Base-by-base conservation (phyloP, 129 eudicot genomes). In the Gnaphalium uliginosum region DNA sequence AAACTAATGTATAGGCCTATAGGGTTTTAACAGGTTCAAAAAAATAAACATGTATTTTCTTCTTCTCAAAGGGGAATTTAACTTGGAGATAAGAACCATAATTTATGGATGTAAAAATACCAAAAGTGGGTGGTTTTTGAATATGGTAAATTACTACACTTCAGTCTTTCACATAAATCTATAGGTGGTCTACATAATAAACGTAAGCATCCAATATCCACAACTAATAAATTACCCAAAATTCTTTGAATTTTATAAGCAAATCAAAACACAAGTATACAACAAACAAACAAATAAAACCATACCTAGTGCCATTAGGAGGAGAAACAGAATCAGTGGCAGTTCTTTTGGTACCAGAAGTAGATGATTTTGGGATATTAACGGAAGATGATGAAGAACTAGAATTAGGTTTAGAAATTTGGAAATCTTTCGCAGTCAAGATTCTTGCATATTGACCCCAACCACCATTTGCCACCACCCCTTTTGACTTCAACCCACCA, bases 391-490 rank as follows among this genome's bases (percentile, higher is more conserved):
- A 89, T 19, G 96, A 87, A 27, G 90, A 85, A 23, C 86, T 81
- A 63, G 85, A 83, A 46, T 62, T 68, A 17, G 73, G 66, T 57
- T 81, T 81, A 21, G 85, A 81, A 71, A 43, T 41, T 27, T 79
- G 79, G 46, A 92, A 91, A 85, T 93, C 98, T 74, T 89, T 87
- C 25, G 97, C 93, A 3, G 98, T 94, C 90, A 94, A 84, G 69
- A 94, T 89, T 83, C 93, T 94, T 1, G 96, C 91, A 81, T 86
- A 85, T 23, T 82, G 88, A 78, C 80, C 76, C 88, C 88, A 84
- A 87, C 89, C 81, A 66, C 87, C 56, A 59, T 48, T 82, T 2
- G 25, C 84, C 41, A 37, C 74, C 80, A 37, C 82, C 77, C 41
- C 4, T 76, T 78, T 84, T 5, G 83, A 62, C 83, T 74, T 89